A percentile compares a stretch with the other conserved stretches of the same genome.
Conservation (phyloP, 1,284 basidiomycete species). For the Apiotrichum siamense region DNA sequence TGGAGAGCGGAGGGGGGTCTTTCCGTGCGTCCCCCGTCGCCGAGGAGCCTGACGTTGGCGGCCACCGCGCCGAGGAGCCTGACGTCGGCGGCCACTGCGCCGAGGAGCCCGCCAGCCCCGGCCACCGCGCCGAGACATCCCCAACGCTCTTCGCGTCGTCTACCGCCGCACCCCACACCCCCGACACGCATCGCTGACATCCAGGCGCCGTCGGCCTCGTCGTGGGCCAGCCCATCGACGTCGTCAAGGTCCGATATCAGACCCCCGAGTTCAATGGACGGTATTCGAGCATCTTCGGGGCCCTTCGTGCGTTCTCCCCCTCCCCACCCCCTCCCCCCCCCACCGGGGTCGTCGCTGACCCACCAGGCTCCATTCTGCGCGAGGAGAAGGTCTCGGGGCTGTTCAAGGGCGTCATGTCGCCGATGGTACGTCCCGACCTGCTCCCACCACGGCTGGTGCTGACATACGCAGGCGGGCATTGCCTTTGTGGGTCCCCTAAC, state of each 20-base stretch:
- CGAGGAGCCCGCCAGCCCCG: too few relatives aligned
- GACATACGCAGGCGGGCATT: conserved; percentile 37
- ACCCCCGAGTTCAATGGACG: conserved; percentile 38
- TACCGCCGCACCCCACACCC: too few relatives aligned
- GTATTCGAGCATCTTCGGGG: conserved; percentile 38
- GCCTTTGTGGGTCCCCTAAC: conserved; percentile 34
- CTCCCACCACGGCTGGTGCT: not conserved
- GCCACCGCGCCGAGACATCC: too few relatives aligned
- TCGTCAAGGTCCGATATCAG: conserved; percentile 47
- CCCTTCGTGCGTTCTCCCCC: conserved; percentile 37
- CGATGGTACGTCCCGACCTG: conserved; percentile 36
- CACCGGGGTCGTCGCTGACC: too few relatives aligned
- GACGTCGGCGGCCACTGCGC: too few relatives aligned
- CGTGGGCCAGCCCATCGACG: conserved; percentile 48
- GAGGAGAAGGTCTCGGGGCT: conserved; percentile 39
- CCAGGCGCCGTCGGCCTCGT: conserved; percentile 45
- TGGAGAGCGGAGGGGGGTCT: too few relatives aligned
- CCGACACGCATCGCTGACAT: conserved; percentile 2
- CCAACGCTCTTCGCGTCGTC: not conserved
- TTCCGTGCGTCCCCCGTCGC: too few relatives aligned
- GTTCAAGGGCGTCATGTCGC: conserved; percentile 47
- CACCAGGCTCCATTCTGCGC: conserved; percentile 25
- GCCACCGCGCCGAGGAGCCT: too few relatives aligned
- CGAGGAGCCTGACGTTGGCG: too few relatives aligned
- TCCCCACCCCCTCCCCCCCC: not conserved